These are phyloP conservation scores for Lignosus rhinocerotis DNA, from an alignment of 1,284 basidiomycete species.

Conservation along the genomic window DNA sequence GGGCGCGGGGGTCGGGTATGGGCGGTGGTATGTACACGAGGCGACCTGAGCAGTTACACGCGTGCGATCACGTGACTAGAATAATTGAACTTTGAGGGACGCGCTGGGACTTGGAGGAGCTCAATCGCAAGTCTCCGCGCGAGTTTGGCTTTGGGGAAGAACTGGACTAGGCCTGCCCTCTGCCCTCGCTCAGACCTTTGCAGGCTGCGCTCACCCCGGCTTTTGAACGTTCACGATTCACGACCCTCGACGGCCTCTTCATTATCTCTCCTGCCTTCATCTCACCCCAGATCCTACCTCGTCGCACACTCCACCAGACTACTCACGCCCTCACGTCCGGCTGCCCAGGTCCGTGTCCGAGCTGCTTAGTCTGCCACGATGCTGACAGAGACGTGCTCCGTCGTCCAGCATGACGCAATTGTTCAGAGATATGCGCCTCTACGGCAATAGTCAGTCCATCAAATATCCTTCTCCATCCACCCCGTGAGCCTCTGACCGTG, in stretches of 20 bases:
- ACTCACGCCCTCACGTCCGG: not conserved
- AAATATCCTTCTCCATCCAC: not conserved
- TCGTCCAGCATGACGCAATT: slow-evolving; percentile 33
- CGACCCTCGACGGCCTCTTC: slow-evolving; percentile 6
- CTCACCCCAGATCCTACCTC: not conserved
- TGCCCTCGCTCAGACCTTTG: slow-evolving; percentile 6
- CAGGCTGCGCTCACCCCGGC: not conserved
- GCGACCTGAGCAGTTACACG: too few relatives aligned
- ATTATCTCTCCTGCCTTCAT: not conserved
- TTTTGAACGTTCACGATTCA: slow-evolving; percentile 2
- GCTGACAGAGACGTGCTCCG: not conserved
- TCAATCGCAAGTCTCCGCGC: not conserved
- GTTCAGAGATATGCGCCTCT: slow-evolving; percentile 35
- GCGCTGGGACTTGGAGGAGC: not conserved
- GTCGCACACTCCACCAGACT: not conserved
- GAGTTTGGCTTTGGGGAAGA: not conserved
- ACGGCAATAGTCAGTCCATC: slow-evolving; percentile 30
- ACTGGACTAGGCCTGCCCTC: slow-evolving; percentile 2
- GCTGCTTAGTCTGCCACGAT: not conserved
- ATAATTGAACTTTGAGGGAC: slow-evolving; percentile 1
- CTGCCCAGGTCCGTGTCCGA: slow-evolving; percentile 9
- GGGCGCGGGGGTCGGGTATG: slow-evolving; percentile 1
- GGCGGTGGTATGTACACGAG: slow-evolving; percentile 1
- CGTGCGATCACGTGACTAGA: slow-evolving; percentile 5
- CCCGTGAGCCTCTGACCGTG: slow-evolving; percentile 6